Conservation (phyloP, 2,329 filamentous ascomycete genomes). For the Fonsecaea pugnacius region DNA sequence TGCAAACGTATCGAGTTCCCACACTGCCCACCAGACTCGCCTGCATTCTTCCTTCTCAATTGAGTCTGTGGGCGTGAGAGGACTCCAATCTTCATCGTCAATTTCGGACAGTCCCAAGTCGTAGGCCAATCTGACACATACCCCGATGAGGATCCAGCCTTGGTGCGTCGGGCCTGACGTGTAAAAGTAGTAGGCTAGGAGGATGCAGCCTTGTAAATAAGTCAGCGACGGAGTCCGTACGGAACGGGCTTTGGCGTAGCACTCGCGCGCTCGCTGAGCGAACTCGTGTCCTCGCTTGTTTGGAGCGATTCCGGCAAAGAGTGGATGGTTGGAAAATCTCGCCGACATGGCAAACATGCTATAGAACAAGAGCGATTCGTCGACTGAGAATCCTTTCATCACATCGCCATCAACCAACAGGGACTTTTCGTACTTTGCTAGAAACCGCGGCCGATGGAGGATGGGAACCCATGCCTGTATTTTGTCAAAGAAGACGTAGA, state of each 20-base stretch:
- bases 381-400: conserved; percentile 23
- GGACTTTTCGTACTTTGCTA: conserved; percentile 22
- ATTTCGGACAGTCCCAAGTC: conserved; percentile 92
- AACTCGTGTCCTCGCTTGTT: conserved; percentile 27
- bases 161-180: conserved; percentile 30
- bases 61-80: conserved; percentile 5
- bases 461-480: conserved; percentile 82
- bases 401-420: conserved; percentile 25
- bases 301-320: conserved; percentile 17
- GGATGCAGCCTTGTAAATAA: conserved; percentile 31
- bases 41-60: conserved; percentile 30
- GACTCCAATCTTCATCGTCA: conserved; percentile 57
- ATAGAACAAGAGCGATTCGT: conserved; percentile 29
- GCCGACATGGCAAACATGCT: conserved; percentile 32
- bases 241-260: conserved; percentile 22
- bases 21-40: conserved; percentile 31
- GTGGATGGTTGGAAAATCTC: conserved; percentile 28
- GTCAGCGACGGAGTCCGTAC: conserved; percentile 22
- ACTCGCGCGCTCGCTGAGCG: conserved; percentile 23
- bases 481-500: conserved; percentile 90
- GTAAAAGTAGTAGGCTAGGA: conserved; percentile 31
- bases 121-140: conserved; percentile 84
- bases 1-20: conserved; percentile 33
- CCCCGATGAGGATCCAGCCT: conserved; percentile 90
- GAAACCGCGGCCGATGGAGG: conserved; percentile 83